These are phyloP conservation scores for Bipolaris zeicola DNA, from an alignment of 2,329 filamentous ascomycete genomes.

Conservation along the genomic window DNA sequence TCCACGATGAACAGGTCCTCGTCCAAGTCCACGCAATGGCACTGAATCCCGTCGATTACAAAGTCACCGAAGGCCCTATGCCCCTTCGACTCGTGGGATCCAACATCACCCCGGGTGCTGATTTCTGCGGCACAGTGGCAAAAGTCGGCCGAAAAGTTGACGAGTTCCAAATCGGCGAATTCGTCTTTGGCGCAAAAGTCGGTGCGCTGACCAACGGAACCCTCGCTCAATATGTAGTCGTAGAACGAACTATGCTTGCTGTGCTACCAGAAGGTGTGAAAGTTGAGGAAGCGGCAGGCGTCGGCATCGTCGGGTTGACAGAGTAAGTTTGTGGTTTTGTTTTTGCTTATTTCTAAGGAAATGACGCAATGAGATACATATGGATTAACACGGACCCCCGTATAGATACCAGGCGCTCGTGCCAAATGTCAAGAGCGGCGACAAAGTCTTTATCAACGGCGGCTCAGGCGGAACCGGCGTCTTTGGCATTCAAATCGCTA, in stretches of 20 bases:
- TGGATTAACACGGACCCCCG: not conserved
- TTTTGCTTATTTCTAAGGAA: not conserved
- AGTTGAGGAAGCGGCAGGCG: conserved; percentile 44
- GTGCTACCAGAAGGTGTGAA: conserved; percentile 34
- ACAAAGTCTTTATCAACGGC: conserved; percentile 68
- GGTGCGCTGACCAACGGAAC: conserved; percentile 42
- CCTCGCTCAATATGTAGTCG: conserved; percentile 47
- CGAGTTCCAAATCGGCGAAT: conserved; percentile 43
- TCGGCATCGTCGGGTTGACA: conserved; percentile 48
- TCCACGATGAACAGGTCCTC: conserved; percentile 56
- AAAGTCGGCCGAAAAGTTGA: conserved; percentile 35
- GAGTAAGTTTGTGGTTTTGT: conserved; percentile 27
- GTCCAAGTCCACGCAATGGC: conserved; percentile 60
- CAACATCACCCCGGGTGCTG: conserved; percentile 52
- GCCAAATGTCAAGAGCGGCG: conserved; percentile 48
- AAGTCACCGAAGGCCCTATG: conserved; percentile 59
- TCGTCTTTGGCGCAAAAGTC: conserved; percentile 48
- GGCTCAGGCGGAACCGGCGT: conserved; percentile 67
- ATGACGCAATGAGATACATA: not conserved
- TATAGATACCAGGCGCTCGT: conserved; percentile 41
- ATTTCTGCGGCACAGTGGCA: conserved; percentile 59
- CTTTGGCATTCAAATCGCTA: conserved; percentile 68
- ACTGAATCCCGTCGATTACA: conserved; percentile 70
- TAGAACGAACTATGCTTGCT: conserved; percentile 25
- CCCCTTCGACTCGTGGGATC: conserved; percentile 43